Base-by-base conservation (phyloP, 2,329 filamentous ascomycete species). In the Coniochaeta hoffmannii region DNA sequence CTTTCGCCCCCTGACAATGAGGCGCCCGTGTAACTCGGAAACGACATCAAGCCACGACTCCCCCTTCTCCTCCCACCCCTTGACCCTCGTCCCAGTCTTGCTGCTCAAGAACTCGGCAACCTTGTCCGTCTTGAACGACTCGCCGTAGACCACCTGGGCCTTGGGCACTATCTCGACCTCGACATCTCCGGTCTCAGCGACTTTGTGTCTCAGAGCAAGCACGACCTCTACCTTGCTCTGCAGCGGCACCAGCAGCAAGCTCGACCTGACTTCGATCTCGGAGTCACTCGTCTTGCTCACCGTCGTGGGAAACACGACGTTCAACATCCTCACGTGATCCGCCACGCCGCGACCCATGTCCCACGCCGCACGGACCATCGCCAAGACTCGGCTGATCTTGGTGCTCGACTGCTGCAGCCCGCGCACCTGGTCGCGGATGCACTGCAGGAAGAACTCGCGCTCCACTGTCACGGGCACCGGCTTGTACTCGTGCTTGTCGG, bases 371-470 rank as follows among this genome's bases (percentile, higher is more conserved):
- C 80, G 79, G 44, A 91, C 80, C 15, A 81, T 72, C 4, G 66
- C 62, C 15, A 93, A 75, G 26, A 93, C 73, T 32, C 76, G 73
- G 15, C 76, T 75, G 28, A 87, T 73, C 53, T 75, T 74, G 0
- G 81, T 86, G 50, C 76, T 72, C 55, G 75, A 73, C 66, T 87
- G 86, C 12, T 77, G 73, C 41, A 90, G 69, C 1, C 75, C 79
- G 50, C 86, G 82, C 41, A 89, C 73, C 56, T 86, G 80, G 56
- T 88, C 85, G 44, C 85, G 80, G 56, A 92, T 84, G 62, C 84
- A 81, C 63, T 88, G 82, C 8, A 93, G 72, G 66, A 91, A 89
- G 71, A 92, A 92, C 35, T 88, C 85, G 61, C 84, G 86, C 65
- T 88, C 87, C 0, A 79, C 77, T 1, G 83, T 85, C 53, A 83